Evolutionary conservation across 2,329 filamentous ascomycete genomes (phyloP).

Genomic region (Cercospora sojina): DNA sequence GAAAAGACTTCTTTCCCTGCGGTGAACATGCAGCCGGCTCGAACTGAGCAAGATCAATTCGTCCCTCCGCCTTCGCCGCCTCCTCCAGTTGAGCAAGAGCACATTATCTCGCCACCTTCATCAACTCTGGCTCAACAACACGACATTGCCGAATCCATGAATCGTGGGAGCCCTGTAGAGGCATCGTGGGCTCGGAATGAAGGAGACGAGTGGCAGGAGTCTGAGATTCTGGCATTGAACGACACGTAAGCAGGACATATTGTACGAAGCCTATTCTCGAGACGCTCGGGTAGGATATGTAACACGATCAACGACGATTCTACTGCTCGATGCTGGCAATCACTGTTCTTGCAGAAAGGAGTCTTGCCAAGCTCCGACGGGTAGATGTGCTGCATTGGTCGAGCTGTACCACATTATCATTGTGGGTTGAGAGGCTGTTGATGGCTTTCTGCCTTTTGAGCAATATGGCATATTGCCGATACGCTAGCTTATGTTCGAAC

Average conservation of each 20-base stretch:
- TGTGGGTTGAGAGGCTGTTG: background rate
- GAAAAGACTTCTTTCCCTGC: background rate
- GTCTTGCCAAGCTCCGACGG: background rate
- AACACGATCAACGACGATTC: no score
- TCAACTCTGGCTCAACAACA: background rate
- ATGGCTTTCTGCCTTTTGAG: background rate
- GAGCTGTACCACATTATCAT: background rate
- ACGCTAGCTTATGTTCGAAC: background rate
- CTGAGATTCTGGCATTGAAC: background rate
- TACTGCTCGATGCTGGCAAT: background rate
- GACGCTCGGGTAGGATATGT: no score
- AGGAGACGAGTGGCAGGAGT: background rate
- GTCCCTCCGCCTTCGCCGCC: background rate
- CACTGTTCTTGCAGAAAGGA: background rate
- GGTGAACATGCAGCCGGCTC: background rate
- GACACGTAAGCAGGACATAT: no score
- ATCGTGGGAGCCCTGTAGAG: background rate
- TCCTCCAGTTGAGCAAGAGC: background rate
- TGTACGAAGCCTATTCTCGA: no score
- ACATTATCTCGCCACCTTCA: background rate
- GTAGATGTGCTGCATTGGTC: background rate
- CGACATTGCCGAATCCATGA: background rate
- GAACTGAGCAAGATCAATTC: background rate
- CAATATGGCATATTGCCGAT: background rate
- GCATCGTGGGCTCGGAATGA: background rate